Base-by-base conservation (phyloP, 2,329 filamentous ascomycete genomes). In the Ambrosiella xylebori region DNA sequence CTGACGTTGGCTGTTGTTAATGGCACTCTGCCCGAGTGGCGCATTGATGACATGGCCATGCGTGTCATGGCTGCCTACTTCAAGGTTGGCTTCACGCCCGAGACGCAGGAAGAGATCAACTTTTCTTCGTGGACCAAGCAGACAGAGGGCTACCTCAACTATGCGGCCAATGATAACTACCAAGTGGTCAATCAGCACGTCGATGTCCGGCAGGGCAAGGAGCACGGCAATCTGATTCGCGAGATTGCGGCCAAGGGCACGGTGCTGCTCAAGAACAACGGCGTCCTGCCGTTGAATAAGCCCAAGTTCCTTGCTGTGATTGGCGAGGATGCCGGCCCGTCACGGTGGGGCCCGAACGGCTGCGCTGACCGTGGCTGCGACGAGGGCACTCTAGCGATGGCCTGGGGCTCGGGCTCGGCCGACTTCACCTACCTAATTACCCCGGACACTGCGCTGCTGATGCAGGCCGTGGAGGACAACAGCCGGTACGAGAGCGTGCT, bases 21-120 rank as follows among this genome's bases (percentile, higher is more conserved):
- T 66, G 90, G 90, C 40, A 95, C 89, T 0, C 73, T 97, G 38
- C 88, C 91, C 0, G 81, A 86, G 64, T 95, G 86, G 78, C 81
- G 91, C 55, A 68, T 97, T 8, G 90, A 96, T 64, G 93, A 97
- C 66, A 95, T 95, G 84, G 87, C 81, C 4, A 85, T 88, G 69
- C 82, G 93, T 64, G 95, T 86, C 66, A 84, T 85, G 80, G 76
- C 82, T 4, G 74, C 81, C 45, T 81, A 78, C 66, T 85, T 83
- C 73, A 84, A 85, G 69, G 79, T 83, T 41, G 80, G 80, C 56
- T 73, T 75, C 62, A 75, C 72, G 0, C 63, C 81, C 1, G 69
- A 72, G 27, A 66, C 70, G 3, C 69, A 75, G 55, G 68, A 71
- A 0, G 71, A 74, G 1, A 81, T 86, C 69, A 97, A 90, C 75